A percentile compares a stretch with the other conserved stretches of the same genome.
These are phyloP conservation scores for Skeletonema menzelii DNA, from an alignment of 108 stramenopile genomes.

Conservation along the genomic window DNA sequence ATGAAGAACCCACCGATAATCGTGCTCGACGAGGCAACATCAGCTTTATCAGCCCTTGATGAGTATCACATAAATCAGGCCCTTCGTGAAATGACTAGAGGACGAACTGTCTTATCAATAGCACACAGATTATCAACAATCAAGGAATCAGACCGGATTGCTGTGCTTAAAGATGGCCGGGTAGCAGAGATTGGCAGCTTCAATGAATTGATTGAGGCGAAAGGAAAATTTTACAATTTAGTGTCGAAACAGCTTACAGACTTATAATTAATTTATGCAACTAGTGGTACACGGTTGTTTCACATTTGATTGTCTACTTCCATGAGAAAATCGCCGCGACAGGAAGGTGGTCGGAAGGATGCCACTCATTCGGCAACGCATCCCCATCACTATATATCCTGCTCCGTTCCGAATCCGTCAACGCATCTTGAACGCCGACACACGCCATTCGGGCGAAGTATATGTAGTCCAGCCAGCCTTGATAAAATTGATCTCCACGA, in stretches of 20 bases:
- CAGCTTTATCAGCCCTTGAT: conserved; percentile 70
- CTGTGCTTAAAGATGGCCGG: conserved; percentile 77
- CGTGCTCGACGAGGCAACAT: conserved; percentile 64
- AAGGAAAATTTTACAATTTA: conserved; percentile 34
- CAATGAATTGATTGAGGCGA: conserved; percentile 45
- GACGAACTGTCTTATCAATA: conserved; percentile 83
- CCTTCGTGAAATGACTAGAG: conserved; percentile 60
- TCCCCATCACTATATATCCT: conserved; percentile 32
- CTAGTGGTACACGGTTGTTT: not conserved
- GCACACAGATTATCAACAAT: conserved; percentile 91
- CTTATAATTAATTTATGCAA: conserved; percentile 6
- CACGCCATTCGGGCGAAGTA: conserved; percentile 10
- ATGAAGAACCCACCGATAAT: conserved; percentile 76
- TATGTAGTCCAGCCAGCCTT: conserved; percentile 56
- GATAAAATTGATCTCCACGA: conserved; percentile 51
- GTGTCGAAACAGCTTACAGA: conserved; percentile 33
- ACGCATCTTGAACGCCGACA: conserved; percentile 35
- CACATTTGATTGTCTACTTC: conserved; percentile 2
- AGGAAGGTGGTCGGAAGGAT: conserved; percentile 90
- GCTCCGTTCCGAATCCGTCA: conserved; percentile 20
- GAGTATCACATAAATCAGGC: conserved; percentile 83
- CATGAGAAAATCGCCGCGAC: conserved; percentile 73
- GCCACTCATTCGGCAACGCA: conserved; percentile 74
- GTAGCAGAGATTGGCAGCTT: conserved; percentile 84
- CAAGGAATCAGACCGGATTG: conserved; percentile 80